These are phyloP conservation scores for Boletus pseudopeckii DNA, from an alignment of 768 basidiomycete species.

Conservation along the genomic window DNA sequence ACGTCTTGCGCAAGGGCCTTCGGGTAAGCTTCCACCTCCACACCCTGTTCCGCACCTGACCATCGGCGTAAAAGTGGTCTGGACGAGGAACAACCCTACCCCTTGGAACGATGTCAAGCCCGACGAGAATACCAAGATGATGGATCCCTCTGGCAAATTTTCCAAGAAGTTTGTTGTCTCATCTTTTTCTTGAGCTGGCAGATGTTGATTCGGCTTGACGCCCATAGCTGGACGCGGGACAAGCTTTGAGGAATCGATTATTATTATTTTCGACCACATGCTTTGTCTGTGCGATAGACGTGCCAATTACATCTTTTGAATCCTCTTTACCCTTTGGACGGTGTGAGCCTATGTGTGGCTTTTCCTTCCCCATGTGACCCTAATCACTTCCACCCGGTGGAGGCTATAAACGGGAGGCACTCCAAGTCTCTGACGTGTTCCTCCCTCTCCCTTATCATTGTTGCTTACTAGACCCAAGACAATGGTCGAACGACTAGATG, in stretches of 20 bases:
- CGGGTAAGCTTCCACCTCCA: conserved; percentile 35
- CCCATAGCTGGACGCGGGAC: conserved; percentile 69
- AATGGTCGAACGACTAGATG: conserved; percentile 44
- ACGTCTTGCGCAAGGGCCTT: conserved; percentile 58
- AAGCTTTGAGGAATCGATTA: conserved; percentile 46
- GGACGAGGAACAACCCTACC: conserved; percentile 72
- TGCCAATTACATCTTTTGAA: conserved; percentile 18
- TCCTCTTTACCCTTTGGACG: background rate
- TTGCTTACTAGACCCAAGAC: background rate
- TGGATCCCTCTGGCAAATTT: conserved; percentile 70
- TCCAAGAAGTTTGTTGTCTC: conserved; percentile 49
- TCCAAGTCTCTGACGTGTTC: too few relatives aligned
- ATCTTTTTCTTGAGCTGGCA: background rate
- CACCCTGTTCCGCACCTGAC: background rate
- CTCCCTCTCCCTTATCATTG: background rate
- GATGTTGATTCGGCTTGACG: conserved; percentile 1
- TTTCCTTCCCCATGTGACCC: conserved; percentile 2
- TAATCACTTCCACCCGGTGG: background rate
- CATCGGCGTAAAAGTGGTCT: conserved; percentile 40
- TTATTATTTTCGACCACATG: background rate
- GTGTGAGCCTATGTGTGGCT: conserved; percentile 4
- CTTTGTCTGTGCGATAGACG: conserved; percentile 17
- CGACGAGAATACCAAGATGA: conserved; percentile 70
- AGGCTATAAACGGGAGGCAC: background rate
- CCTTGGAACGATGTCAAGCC: conserved; percentile 85